These are phyloP conservation scores for Neopestalotiopsis clavispora DNA, from an alignment of 2,329 filamentous ascomycete genomes.

Conservation along the genomic window DNA sequence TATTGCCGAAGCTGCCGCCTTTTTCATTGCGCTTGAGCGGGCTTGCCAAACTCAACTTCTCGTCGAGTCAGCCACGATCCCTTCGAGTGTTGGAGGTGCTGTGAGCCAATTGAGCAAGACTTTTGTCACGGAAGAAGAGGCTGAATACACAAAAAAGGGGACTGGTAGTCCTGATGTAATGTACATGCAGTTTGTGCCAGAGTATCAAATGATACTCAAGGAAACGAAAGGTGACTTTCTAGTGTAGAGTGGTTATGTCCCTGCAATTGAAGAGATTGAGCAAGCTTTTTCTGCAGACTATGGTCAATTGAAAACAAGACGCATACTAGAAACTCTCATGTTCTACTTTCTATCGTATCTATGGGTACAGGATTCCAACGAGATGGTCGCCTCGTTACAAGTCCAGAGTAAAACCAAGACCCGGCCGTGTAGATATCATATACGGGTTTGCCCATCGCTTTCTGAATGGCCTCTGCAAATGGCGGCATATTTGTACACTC, in stretches of 20 bases:
- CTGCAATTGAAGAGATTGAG: neutral
- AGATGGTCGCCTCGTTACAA: constrained; percentile 25
- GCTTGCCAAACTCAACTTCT: constrained; percentile 40
- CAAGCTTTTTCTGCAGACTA: neutral
- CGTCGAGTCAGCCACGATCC: constrained; percentile 27
- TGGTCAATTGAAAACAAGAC: no score
- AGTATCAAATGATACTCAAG: constrained; percentile 36
- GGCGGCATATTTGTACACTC: constrained; percentile 45
- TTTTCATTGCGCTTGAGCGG: constrained; percentile 52
- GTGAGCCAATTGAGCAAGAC: constrained; percentile 20
- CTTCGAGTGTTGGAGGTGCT: constrained; percentile 21
- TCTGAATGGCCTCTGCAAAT: constrained; percentile 37
- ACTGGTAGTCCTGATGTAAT: constrained; percentile 33
- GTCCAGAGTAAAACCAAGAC: constrained; percentile 40
- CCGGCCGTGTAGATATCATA: constrained; percentile 43
- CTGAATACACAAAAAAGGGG: constrained; percentile 26
- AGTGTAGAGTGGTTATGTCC: constrained; percentile 9
- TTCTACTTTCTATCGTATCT: constrained; percentile 5
- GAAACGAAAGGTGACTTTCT: constrained; percentile 38
- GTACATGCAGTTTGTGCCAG: constrained; percentile 41
- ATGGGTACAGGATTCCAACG: constrained; percentile 19
- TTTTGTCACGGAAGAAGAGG: constrained; percentile 21
- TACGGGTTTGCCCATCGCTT: constrained; percentile 33
- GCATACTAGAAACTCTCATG: no score
- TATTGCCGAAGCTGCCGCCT: constrained; percentile 66